These are phyloP conservation scores for Xylariaceae sp. DNA, from an alignment of 2,329 filamentous ascomycete genomes.

Conservation along the genomic window DNA sequence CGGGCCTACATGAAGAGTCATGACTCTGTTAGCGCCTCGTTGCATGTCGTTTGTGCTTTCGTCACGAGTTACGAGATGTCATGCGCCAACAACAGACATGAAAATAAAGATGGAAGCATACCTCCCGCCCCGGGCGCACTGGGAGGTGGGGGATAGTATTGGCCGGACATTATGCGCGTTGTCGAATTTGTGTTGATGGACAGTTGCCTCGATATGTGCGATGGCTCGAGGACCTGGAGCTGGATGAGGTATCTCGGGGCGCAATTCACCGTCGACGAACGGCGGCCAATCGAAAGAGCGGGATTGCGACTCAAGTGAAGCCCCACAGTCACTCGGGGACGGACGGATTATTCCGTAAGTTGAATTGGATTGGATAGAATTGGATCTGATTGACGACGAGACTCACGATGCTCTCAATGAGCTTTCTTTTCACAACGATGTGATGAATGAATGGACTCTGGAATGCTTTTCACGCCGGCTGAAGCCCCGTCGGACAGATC, in stretches of 20 bases:
- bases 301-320: background rate
- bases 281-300: background rate
- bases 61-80: background rate
- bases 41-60: background rate
- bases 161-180: slow-evolving; percentile 35
- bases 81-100: slow-evolving; percentile 7
- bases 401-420: background rate
- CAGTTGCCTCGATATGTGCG: background rate
- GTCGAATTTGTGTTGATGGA: background rate
- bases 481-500: background rate
- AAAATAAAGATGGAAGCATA: slow-evolving; percentile 15
- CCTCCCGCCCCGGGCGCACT: slow-evolving; percentile 33
- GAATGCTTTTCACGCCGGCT: background rate
- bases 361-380: background rate
- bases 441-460: too few relatives aligned
- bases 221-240: background rate
- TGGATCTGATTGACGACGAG: background rate
- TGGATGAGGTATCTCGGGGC: background rate
- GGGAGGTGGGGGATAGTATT: slow-evolving; percentile 47
- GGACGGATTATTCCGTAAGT: background rate
- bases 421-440: too few relatives aligned
- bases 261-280: background rate
- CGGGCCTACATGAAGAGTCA: slow-evolving; percentile 17
- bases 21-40: slow-evolving; percentile 4
- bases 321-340: background rate